A percentile compares a stretch with the other conserved stretches of the same genome.
These are phyloP conservation scores for Talaromyces nanjingensis DNA, from an alignment of 495 filamentous ascomycete genomes.

Conservation along the genomic window DNA sequence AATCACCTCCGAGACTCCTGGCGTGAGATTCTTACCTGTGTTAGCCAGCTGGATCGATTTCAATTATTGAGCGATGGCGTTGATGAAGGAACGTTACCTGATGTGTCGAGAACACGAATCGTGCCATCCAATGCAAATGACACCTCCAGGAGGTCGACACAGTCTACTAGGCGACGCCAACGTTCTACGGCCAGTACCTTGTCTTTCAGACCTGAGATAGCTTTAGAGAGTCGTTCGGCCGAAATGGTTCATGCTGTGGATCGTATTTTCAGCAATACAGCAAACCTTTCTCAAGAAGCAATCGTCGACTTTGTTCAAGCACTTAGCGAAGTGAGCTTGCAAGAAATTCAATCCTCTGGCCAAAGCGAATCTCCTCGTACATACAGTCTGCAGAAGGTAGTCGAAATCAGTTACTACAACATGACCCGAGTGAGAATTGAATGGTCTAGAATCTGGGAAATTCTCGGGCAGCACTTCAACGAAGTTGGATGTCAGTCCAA, in stretches of 20 bases:
- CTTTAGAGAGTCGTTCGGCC: slow-evolving; percentile 82
- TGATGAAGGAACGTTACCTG: slow-evolving; percentile 84
- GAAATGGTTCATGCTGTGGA: slow-evolving; percentile 92
- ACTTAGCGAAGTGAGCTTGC: slow-evolving; percentile 94
- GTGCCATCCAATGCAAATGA: slow-evolving; percentile 43
- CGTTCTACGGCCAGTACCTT: slow-evolving; percentile 56
- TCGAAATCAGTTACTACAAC: slow-evolving; percentile 99
- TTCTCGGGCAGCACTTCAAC: slow-evolving; percentile 96
- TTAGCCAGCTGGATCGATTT: slow-evolving; percentile 91
- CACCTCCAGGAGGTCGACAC: slow-evolving; percentile 58
- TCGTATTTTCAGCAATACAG: slow-evolving; percentile 91
- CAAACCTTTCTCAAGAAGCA: slow-evolving; percentile 84
- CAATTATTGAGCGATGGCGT: slow-evolving; percentile 93
- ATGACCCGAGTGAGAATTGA: slow-evolving; percentile 98
- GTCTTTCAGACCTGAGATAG: slow-evolving; percentile 77
- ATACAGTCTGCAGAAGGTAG: slow-evolving; percentile 94
- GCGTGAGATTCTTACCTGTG: slow-evolving; percentile 91
- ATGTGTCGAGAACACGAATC: slow-evolving; percentile 80
- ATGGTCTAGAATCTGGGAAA: slow-evolving; percentile 95
- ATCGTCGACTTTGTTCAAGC: slow-evolving; percentile 97
- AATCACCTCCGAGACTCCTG: slow-evolving; percentile 84
- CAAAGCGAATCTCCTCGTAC: slow-evolving; percentile 91
- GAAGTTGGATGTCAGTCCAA: slow-evolving; percentile 94
- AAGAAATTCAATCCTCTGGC: slow-evolving; percentile 94
- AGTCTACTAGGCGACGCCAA: slow-evolving; percentile 56